A percentile compares a stretch with the other conserved stretches of the same genome.
Conservation (phyloP, 2,329 filamentous ascomycete species). For the Boeremia exigua region DNA sequence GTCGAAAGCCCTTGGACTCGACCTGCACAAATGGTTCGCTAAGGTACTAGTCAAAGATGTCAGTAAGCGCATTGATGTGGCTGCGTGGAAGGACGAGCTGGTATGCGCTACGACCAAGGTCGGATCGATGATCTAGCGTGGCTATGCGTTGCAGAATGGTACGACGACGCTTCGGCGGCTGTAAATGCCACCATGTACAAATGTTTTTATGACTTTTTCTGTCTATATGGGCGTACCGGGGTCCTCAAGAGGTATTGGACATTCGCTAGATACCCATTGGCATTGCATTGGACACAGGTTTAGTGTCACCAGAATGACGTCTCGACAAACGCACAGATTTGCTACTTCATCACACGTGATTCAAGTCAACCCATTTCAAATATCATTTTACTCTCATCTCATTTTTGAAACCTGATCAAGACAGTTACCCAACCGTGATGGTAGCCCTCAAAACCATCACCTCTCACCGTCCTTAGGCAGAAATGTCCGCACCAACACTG, state of each 20-base stretch:
- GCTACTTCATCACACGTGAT: too few relatives aligned
- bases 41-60: conserved; percentile 42
- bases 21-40: conserved; percentile 46
- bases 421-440: too few relatives aligned
- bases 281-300: conserved; percentile 2
- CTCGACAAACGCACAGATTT: too few relatives aligned
- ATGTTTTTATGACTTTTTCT: neutral
- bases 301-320: neutral
- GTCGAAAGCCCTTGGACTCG: conserved; percentile 26
- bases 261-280: conserved; percentile 21
- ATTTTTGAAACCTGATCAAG: too few relatives aligned
- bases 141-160: neutral
- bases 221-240: neutral
- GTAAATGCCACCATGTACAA: neutral
- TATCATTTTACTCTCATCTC: too few relatives aligned
- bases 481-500: conserved; percentile 8
- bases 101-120: conserved; percentile 4
- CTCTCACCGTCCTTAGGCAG: too few relatives aligned
- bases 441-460: too few relatives aligned
- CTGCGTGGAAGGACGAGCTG: conserved; percentile 35
- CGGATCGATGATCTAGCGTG: conserved; percentile 1
- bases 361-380: too few relatives aligned
- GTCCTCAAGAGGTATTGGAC: conserved; percentile 8
- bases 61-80: conserved; percentile 40
- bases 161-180: neutral